Conservation (phyloP, 169 alveolate species). For the Babesia bovis region DNA sequence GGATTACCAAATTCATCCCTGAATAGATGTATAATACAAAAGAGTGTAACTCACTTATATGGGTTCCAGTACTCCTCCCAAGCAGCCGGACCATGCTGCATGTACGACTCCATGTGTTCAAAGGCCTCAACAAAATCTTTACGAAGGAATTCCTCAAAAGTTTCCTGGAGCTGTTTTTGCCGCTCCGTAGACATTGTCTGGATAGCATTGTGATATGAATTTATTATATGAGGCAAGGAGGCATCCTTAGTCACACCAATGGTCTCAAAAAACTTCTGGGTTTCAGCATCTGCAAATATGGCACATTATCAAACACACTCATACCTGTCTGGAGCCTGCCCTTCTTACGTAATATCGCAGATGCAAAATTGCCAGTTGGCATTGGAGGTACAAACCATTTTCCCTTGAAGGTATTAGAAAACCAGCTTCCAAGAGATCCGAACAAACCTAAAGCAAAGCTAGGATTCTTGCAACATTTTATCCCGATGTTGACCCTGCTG, state of each 20-base stretch:
- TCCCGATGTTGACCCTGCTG: no score
- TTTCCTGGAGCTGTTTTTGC: not conserved
- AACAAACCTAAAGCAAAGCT: slow-evolving; percentile 17
- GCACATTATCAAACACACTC: not conserved
- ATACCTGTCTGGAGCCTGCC: slow-evolving; percentile 65
- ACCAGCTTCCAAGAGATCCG: slow-evolving; percentile 22
- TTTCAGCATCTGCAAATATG: slow-evolving; percentile 57
- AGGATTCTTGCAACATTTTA: no score
- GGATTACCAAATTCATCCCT: slow-evolving; percentile 50
- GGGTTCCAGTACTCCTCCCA: slow-evolving; percentile 69
- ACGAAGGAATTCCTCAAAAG: slow-evolving; percentile 38
- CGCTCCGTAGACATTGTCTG: slow-evolving; percentile 22
- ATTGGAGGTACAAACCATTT: slow-evolving; percentile 69
- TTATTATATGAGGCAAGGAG: slow-evolving; percentile 8
- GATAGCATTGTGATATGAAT: slow-evolving; percentile 23
- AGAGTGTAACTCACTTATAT: slow-evolving; percentile 11
- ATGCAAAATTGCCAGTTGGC: slow-evolving; percentile 52
- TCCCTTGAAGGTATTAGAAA: slow-evolving; percentile 16
- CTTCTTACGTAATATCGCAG: slow-evolving; percentile 13
- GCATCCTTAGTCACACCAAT: slow-evolving; percentile 39
- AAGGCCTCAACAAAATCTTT: slow-evolving; percentile 40
- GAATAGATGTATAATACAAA: not conserved
- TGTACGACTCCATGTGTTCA: slow-evolving; percentile 54
- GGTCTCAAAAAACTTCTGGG: slow-evolving; percentile 24
- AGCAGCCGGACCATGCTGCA: slow-evolving; percentile 47